Conservation (phyloP, 352 stramenopile genomes). For the Globisporangium mamillatum region DNA sequence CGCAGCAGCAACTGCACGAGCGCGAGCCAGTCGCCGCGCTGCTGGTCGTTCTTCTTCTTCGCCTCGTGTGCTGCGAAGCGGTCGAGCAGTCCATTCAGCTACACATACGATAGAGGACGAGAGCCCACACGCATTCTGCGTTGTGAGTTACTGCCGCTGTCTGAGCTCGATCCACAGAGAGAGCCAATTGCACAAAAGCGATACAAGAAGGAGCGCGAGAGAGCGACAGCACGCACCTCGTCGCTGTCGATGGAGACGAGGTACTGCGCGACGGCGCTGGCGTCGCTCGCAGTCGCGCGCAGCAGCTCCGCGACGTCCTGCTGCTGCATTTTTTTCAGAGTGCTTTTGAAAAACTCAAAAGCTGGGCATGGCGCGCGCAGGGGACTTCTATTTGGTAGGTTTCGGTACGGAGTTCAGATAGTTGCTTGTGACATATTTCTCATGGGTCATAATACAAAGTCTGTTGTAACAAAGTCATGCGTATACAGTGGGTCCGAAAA, state of each 20-base stretch:
- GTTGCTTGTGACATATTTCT: too few relatives aligned
- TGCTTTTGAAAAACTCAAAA: slow-evolving; percentile 4
- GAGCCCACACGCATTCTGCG: not conserved
- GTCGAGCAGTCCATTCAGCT: slow-evolving; percentile 59
- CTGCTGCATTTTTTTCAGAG: slow-evolving; percentile 13
- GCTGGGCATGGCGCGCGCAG: not conserved
- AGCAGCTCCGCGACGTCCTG: slow-evolving; percentile 54
- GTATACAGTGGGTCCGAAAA: too few relatives aligned
- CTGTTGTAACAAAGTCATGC: too few relatives aligned
- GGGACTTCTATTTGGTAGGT: not conserved
- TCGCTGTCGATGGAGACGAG: slow-evolving; percentile 51
- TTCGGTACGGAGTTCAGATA: not conserved
- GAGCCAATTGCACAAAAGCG: not conserved
- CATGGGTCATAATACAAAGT: too few relatives aligned
- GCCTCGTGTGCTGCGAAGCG: slow-evolving; percentile 39
- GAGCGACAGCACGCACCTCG: slow-evolving; percentile 32
- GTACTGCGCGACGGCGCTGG: slow-evolving; percentile 57
- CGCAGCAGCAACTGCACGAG: slow-evolving; percentile 63
- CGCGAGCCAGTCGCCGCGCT: slow-evolving; percentile 57
- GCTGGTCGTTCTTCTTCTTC: slow-evolving; percentile 42
- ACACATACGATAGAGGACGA: not conserved
- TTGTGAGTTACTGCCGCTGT: not conserved
- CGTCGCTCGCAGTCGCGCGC: slow-evolving; percentile 57
- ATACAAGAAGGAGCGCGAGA: not conserved
- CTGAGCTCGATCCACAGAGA: not conserved